Evolutionary conservation across 1,284 basidiomycete species (phyloP).

Genomic region (Coniferiporia sulphurascens): DNA sequence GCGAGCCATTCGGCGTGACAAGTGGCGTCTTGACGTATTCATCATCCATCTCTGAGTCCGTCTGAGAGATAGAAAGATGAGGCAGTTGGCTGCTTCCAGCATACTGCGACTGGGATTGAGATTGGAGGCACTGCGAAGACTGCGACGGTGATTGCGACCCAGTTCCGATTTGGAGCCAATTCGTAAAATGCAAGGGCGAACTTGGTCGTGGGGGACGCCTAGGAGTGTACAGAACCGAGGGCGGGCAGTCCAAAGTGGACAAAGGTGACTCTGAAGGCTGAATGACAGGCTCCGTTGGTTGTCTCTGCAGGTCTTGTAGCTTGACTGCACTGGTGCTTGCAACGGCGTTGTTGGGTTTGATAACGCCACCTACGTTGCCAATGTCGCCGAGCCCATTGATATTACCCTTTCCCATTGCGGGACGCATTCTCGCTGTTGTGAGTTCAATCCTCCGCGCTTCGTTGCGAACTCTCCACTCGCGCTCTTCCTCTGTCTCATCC

Average conservation of each 20-base stretch:
- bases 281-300: not conserved
- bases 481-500: not conserved
- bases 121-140: conserved; percentile 4
- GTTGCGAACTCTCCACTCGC: not conserved
- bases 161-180: not conserved
- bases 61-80: conserved; percentile 33
- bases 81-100: conserved; percentile 6
- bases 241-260: no score
- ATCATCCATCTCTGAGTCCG: conserved; percentile 26
- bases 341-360: not conserved
- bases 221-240: no score
- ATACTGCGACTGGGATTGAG: conserved; percentile 6
- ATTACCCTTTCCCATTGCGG: not conserved
- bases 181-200: not conserved
- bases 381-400: not conserved
- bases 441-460: conserved; percentile 5
- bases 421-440: not conserved
- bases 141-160: conserved; percentile 8
- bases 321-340: not conserved
- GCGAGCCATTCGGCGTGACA: conserved; percentile 50
- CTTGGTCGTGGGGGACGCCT: no score
- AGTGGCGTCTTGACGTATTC: conserved; percentile 46
- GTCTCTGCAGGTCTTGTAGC: not conserved
- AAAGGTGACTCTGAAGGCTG: not conserved
- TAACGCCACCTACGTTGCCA: not conserved